These are phyloP conservation scores for Echium plantagineum DNA, from an alignment of 257 asterid species.

Conservation along the genomic window DNA sequence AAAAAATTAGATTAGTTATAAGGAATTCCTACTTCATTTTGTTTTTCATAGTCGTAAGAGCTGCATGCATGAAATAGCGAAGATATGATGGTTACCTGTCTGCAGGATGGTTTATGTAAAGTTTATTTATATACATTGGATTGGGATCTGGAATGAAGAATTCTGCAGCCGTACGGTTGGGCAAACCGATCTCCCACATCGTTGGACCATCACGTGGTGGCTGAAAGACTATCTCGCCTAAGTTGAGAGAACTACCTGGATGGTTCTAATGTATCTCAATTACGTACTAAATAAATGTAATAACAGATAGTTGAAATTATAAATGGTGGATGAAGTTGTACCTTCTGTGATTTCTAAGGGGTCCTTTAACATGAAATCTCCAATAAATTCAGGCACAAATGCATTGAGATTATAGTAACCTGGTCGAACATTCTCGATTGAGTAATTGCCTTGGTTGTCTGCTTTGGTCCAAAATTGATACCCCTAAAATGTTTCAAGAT, in stretches of 20 bases:
- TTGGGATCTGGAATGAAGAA: slow-evolving; percentile 74
- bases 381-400: slow-evolving; percentile 76
- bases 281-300: background rate
- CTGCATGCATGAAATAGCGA: background rate
- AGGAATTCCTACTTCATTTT: background rate
- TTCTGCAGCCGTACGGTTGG: slow-evolving; percentile 84
- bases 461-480: slow-evolving; percentile 79
- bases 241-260: slow-evolving; percentile 36
- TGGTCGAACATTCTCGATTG: slow-evolving; percentile 37
- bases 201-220: slow-evolving; percentile 82
- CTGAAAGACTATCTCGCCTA: slow-evolving; percentile 43
- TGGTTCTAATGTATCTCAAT: slow-evolving; percentile 2
- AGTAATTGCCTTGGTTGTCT: slow-evolving; percentile 48
- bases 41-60: background rate
- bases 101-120: slow-evolving; percentile 40
- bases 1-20: background rate
- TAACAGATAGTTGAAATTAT: background rate
- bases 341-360: slow-evolving; percentile 54
- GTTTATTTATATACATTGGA: slow-evolving; percentile 48
- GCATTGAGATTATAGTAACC: slow-evolving; percentile 63
- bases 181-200: slow-evolving; percentile 82
- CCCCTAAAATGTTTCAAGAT: slow-evolving; percentile 29
- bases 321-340: background rate
- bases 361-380: slow-evolving; percentile 49
- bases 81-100: slow-evolving; percentile 26